phyloP scores from a whole-genome alignment of 2,329 filamentous ascomycete species.

The Lasiodiplodia hormozganensis region DNA sequence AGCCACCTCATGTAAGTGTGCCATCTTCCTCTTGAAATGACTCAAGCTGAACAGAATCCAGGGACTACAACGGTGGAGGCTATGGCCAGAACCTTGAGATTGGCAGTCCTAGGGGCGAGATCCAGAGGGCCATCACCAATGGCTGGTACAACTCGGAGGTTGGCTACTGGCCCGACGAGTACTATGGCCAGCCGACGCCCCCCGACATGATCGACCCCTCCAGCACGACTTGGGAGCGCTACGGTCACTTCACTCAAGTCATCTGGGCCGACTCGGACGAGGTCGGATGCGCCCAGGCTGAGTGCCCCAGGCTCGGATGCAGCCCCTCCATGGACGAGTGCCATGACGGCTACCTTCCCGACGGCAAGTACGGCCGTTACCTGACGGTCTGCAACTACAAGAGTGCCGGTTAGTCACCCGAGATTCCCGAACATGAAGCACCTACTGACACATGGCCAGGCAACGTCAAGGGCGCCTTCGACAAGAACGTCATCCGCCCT shows the following conservation, averaged over 20 bases:
- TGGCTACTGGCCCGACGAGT: neutral
- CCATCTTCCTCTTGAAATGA: neutral
- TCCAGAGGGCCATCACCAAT: conserved; percentile 11
- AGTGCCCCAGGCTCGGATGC: neutral
- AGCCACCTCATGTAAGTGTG: conserved; percentile 11
- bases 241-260: conserved; percentile 19
- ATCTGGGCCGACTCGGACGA: neutral
- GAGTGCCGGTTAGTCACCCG: neutral
- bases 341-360: neutral
- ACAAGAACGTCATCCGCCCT: neutral
- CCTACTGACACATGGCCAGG: neutral
- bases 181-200: conserved; percentile 5
- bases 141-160: conserved; percentile 18
- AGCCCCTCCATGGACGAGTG: neutral
- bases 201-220: neutral
- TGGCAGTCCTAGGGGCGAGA: neutral
- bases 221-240: conserved; percentile 6
- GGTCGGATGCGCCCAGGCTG: neutral
- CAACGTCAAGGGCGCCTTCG: neutral
- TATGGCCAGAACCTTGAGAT: conserved; percentile 21
- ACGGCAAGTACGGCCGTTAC: neutral
- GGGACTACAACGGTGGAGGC: conserved; percentile 1
- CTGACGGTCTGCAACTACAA: conserved; percentile 16
- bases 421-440: neutral
- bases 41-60: neutral